phyloP scores from a whole-genome alignment of 1,139 yeast species.

The Yamadazyma dendronema region DNA sequence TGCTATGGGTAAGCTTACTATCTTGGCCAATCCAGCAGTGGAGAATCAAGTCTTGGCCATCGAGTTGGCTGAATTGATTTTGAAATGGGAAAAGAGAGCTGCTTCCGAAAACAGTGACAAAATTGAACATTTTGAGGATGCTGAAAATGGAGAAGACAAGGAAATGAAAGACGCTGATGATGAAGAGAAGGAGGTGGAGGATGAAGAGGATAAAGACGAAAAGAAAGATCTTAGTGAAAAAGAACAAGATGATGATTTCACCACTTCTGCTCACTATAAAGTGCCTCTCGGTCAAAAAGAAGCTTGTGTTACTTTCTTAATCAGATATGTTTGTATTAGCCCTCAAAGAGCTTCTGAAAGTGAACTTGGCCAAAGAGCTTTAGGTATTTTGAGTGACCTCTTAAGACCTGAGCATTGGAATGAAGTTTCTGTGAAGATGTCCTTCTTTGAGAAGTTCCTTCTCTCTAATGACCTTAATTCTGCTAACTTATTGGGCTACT shows the following conservation, averaged over 20 bases:
- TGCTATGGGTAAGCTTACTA: conserved; percentile 93
- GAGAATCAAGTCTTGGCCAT: conserved; percentile 87
- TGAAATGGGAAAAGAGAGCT: conserved; percentile 77
- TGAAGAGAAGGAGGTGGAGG: conserved; percentile 17
- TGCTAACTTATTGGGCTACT: conserved; percentile 61
- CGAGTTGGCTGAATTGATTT: conserved; percentile 80
- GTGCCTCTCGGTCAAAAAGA: conserved; percentile 84
- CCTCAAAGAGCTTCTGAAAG: conserved; percentile 84
- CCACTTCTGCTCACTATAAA: conserved; percentile 45
- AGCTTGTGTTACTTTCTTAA: conserved; percentile 87
- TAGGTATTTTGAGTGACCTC: conserved; percentile 70
- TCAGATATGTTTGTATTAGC: conserved; percentile 83
- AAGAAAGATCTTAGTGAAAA: conserved; percentile 17
- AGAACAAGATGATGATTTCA: conserved; percentile 24
- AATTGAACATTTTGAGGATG: not conserved
- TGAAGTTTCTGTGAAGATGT: conserved; percentile 78
- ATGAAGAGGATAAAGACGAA: conserved; percentile 13
- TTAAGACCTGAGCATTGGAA: conserved; percentile 78
- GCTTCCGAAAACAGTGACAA: conserved; percentile 7
- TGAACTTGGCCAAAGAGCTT: conserved; percentile 77
- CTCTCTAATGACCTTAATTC: conserved; percentile 75
- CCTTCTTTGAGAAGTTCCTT: conserved; percentile 83
- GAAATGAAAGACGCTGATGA: not conserved
- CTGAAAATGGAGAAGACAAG: conserved; percentile 5
- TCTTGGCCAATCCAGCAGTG: conserved; percentile 72